phyloP scores from a whole-genome alignment of 75 land plant genomes.

The Pinus tabuliformis region DNA sequence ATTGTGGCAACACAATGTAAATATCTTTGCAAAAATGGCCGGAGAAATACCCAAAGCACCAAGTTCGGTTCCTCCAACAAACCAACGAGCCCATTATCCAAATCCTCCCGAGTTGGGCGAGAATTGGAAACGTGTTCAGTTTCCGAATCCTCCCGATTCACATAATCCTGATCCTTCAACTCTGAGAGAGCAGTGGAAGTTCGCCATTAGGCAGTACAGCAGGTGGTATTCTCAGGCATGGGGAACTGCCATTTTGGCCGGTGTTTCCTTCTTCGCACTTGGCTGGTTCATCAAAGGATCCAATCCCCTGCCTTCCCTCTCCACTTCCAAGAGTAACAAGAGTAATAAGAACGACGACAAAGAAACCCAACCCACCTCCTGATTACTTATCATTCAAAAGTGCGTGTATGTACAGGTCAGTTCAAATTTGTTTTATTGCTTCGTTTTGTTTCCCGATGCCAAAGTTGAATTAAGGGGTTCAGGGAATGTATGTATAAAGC shows the following conservation, averaged over 20 bases:
- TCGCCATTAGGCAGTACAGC: slow-evolving; percentile 73
- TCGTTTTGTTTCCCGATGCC: too few relatives aligned
- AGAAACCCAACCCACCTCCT: too few relatives aligned
- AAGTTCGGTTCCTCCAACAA: too few relatives aligned
- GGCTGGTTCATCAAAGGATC: slow-evolving; percentile 95
- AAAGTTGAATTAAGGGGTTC: too few relatives aligned
- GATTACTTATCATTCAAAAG: too few relatives aligned
- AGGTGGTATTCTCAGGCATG: slow-evolving; percentile 89
- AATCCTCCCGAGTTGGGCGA: background rate
- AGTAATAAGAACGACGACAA: too few relatives aligned
- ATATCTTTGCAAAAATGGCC: too few relatives aligned
- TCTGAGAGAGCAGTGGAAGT: slow-evolving; percentile 86
- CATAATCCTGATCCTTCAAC: slow-evolving; percentile 82
- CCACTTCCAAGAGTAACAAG: background rate
- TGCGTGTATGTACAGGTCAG: too few relatives aligned
- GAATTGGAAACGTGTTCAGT: background rate
- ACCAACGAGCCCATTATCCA: background rate
- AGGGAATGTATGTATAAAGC: too few relatives aligned
- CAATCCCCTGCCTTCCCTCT: slow-evolving; percentile 71
- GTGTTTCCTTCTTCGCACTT: slow-evolving; percentile 77
- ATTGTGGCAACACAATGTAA: too few relatives aligned
- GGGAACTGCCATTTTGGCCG: slow-evolving; percentile 92
- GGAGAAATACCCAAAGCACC: too few relatives aligned
- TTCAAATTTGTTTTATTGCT: too few relatives aligned
- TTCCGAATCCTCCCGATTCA: slow-evolving; percentile 81